These are phyloP conservation scores for Solanum hybrid DNA, from an alignment of 305 asterid species.

Conservation along the genomic window DNA sequence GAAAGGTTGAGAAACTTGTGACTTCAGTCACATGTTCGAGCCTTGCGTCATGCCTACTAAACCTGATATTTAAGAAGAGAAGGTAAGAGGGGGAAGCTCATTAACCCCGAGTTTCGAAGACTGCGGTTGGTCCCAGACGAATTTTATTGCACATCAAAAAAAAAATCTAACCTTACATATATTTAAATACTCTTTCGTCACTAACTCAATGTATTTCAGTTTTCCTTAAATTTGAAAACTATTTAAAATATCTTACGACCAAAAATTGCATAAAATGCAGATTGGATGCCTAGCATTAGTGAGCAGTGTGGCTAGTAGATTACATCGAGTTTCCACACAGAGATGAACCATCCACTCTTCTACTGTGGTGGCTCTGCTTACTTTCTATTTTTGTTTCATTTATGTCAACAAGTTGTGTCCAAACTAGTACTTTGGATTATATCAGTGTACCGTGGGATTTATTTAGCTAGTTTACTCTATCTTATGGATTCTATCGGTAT, in stretches of 20 bases:
- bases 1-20: not conserved
- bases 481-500: not conserved
- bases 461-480: not conserved
- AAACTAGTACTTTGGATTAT: not conserved
- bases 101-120: not conserved
- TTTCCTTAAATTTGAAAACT: not conserved
- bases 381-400: not conserved
- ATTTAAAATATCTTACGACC: not conserved
- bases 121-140: not conserved
- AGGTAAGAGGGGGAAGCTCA: not conserved
- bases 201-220: not conserved
- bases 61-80: not conserved
- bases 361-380: not conserved
- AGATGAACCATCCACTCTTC: not conserved
- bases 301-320: not conserved
- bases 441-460: not conserved
- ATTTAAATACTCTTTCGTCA: not conserved
- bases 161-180: not conserved
- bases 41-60: not conserved
- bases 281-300: not conserved
- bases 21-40: not conserved
- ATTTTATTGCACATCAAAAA: not conserved
- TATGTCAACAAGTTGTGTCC: not conserved
- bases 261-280: not conserved
- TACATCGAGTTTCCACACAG: not conserved